Evolutionary conservation across 163 green algal species (phyloP), one percentile per base, ranked within the genome.

Genomic region (Coccomyxa subellipsoidea): DNA sequence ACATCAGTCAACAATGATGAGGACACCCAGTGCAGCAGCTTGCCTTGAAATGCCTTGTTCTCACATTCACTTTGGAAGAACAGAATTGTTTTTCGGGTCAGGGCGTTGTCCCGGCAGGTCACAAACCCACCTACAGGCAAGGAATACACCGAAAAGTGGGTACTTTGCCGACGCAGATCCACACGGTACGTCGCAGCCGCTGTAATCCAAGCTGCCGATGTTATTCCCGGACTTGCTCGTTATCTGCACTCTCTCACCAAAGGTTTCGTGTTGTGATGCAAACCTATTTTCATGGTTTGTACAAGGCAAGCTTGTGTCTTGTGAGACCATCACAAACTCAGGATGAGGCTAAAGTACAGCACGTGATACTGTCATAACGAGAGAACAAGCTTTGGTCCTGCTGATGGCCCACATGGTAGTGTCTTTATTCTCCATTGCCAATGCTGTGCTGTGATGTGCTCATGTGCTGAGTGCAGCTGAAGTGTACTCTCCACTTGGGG

Each of bases 111-210:
- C 47, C 21, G 47, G 15, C 47, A 59, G 47, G 47, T 59, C 47
- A 12, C 47, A 59, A 18, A 59, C 23, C 47, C 21, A 27, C 23
- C 23, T 59, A 18, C 47, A 59, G 47, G 47, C 47, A 59, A 59
- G 47, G 5, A 59, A 59, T 7, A 59, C 47, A 7, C 47, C 47
- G 4, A 59, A 59, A 7, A 34, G 7, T 8, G 92, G 93, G 12
- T 94, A 86, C 78, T 94, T 96, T 85, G 81, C 89, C 0, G 82
- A 94, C 23, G 91, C 89, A 21, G 92, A 96, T 83, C 86, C 91
- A 0, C 94, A 90, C 82, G 84, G 87, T 90, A 82, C 9, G 81
- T 71, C 23, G 47, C 1, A 27, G 5, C n/a, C n/a, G n/a, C n/a
- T n/a, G n/a, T n/a, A n/a, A n/a, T n/a, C n/a, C n/a, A n/a, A n/a